These are phyloP conservation scores for Calocybe cyanea DNA, from an alignment of 768 basidiomycete species.

Conservation along the genomic window DNA sequence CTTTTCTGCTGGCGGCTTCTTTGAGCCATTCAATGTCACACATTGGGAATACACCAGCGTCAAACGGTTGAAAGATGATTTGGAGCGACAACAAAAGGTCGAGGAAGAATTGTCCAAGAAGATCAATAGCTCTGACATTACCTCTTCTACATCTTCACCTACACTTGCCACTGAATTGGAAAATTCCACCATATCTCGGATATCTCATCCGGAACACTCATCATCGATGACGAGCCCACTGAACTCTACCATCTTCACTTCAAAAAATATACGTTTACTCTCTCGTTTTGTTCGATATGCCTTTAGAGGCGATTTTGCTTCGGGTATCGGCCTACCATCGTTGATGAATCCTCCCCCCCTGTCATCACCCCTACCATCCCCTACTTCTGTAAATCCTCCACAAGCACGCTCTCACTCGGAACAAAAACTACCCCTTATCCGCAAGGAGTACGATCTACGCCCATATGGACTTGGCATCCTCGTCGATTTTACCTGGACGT, in stretches of 20 bases:
- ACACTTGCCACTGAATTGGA: constrained; percentile 2
- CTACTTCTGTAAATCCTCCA: constrained; percentile 10
- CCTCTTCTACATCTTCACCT: constrained; percentile 6
- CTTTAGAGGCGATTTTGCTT: constrained; percentile 4
- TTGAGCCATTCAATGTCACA: constrained; percentile 74
- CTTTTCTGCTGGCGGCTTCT: constrained; percentile 57
- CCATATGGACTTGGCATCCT: constrained; percentile 69
- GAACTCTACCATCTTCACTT: constrained; percentile 1
- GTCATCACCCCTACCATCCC: neutral
- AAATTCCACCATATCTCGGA: constrained; percentile 8
- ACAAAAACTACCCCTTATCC: constrained; percentile 24
- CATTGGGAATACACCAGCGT: constrained; percentile 73
- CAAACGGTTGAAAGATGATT: constrained; percentile 36
- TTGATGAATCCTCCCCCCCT: constrained; percentile 7
- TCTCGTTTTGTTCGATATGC: constrained; percentile 14
- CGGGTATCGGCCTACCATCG: neutral
- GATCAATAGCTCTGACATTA: constrained; percentile 4
- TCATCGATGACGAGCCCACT: constrained; percentile 14
- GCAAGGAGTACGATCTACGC: constrained; percentile 67
- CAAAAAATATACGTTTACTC: constrained; percentile 15
- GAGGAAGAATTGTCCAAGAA: constrained; percentile 18
- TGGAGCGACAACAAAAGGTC: constrained; percentile 31
- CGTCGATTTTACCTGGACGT: constrained; percentile 71
- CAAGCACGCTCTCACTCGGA: constrained; percentile 10
- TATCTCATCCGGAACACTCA: neutral